Evolutionary conservation across 129 eudicot genomes (phyloP).

Genomic region (Ambrosia trifida): DNA sequence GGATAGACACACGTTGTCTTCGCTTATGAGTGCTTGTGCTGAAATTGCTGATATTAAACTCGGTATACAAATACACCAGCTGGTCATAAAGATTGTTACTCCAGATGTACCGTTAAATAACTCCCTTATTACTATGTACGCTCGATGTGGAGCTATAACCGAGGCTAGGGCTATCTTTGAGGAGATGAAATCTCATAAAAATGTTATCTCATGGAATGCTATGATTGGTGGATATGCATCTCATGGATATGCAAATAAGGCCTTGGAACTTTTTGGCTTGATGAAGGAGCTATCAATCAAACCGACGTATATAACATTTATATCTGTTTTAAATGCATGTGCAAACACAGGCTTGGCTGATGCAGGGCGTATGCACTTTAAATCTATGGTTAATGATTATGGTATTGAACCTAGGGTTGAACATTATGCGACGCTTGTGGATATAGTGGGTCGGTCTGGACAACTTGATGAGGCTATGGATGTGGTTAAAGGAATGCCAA

Average conservation of each 20-base stretch:
- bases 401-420: constrained; percentile 65
- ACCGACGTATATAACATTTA: constrained; percentile 76
- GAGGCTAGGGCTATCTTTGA: constrained; percentile 68
- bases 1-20: constrained; percentile 74
- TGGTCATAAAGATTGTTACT: constrained; percentile 49
- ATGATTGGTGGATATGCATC: constrained; percentile 74
- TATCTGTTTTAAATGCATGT: constrained; percentile 76
- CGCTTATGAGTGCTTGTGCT: constrained; percentile 64
- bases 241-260: constrained; percentile 66
- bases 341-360: constrained; percentile 76
- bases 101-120: constrained; percentile 76
- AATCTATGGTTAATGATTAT: constrained; percentile 61
- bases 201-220: constrained; percentile 71
- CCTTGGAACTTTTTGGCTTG: constrained; percentile 61
- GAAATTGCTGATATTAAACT: constrained; percentile 48
- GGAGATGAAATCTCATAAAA: constrained; percentile 50
- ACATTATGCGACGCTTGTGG: constrained; percentile 75
- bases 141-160: constrained; percentile 68
- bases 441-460: constrained; percentile 64
- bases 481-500: constrained; percentile 55
- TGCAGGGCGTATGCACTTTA: constrained; percentile 54
- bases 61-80: constrained; percentile 78
- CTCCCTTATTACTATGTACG: constrained; percentile 87
- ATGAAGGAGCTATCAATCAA: constrained; percentile 54
- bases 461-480: constrained; percentile 70